Evolutionary conservation across 768 basidiomycete species (phyloP).

Genomic region (Phallus indusiatus): DNA sequence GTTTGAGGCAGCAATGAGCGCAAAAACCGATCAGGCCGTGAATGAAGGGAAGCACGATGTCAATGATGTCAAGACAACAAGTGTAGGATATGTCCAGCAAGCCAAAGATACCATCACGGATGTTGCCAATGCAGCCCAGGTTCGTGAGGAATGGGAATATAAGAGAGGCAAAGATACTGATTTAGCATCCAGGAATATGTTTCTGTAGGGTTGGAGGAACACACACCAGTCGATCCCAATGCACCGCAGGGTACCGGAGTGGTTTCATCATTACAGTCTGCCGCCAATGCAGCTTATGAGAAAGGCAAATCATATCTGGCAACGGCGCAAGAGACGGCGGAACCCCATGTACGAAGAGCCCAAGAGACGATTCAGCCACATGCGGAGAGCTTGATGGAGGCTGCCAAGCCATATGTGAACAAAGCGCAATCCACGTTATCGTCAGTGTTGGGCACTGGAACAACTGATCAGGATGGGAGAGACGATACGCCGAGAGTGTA

Average conservation of each 20-base stretch:
- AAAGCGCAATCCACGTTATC: slow-evolving; percentile 3
- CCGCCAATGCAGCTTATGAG: slow-evolving; percentile 21
- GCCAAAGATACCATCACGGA: slow-evolving; percentile 38
- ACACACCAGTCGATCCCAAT: slow-evolving; percentile 6
- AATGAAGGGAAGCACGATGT: slow-evolving; percentile 46
- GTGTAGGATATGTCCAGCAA: slow-evolving; percentile 43
- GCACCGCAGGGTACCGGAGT: slow-evolving; percentile 15
- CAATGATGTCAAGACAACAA: slow-evolving; percentile 34
- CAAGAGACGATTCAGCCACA: slow-evolving; percentile 30
- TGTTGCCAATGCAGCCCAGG: slow-evolving; percentile 38
- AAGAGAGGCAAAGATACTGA: background rate
- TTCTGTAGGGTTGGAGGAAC: background rate
- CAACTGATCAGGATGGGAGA: background rate
- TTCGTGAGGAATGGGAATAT: slow-evolving; percentile 13
- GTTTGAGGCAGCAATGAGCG: slow-evolving; percentile 20
- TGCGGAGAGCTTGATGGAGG: slow-evolving; percentile 18
- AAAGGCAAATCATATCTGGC: slow-evolving; percentile 24
- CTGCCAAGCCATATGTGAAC: slow-evolving; percentile 15
- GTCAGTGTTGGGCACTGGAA: background rate
- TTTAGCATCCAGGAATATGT: slow-evolving; percentile 1
- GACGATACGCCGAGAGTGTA: background rate
- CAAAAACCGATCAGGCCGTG: slow-evolving; percentile 43
- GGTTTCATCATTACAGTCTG: slow-evolving; percentile 25
- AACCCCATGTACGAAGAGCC: slow-evolving; percentile 33
- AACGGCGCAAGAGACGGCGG: slow-evolving; percentile 23